A percentile compares a stretch with the other conserved stretches of the same genome.
phyloP scores from a whole-genome alignment of 1,284 basidiomycete species.

The Tilletia walkeri region DNA sequence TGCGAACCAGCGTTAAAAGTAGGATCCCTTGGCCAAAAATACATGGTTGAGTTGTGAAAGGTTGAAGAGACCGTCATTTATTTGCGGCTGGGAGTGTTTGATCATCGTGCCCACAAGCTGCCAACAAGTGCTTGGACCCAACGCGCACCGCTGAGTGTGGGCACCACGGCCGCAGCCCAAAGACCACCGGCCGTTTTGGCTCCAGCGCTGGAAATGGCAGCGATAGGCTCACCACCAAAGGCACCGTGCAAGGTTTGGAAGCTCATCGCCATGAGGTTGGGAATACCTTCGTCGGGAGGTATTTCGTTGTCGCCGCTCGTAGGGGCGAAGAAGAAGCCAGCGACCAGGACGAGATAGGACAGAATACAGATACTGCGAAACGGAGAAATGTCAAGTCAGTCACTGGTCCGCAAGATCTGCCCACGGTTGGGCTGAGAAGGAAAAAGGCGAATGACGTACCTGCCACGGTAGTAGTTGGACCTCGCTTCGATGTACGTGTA shows the following conservation, averaged over 20 bases:
- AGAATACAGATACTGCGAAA: conserved; percentile 44
- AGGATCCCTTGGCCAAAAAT: no score
- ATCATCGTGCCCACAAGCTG: conserved; percentile 30
- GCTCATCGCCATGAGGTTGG: background rate
- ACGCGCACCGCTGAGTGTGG: conserved; percentile 18
- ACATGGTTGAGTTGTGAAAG: no score
- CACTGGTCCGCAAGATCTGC: background rate
- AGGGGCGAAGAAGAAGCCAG: conserved; percentile 54
- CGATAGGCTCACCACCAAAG: conserved; percentile 25
- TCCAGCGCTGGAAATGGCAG: conserved; percentile 19
- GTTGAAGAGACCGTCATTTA: no score
- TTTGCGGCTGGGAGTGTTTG: no score
- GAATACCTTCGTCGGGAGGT: conserved; percentile 28
- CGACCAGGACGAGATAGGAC: conserved; percentile 48
- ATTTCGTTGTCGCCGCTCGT: conserved; percentile 40
- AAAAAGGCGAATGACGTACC: conserved; percentile 13
- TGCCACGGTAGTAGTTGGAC: conserved; percentile 73
- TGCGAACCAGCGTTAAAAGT: no score
- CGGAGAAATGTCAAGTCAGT: background rate
- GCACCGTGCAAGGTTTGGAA: conserved; percentile 28
- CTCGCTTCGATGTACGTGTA: conserved; percentile 99
- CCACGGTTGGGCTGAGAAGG: background rate
- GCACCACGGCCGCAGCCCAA: conserved; percentile 18
- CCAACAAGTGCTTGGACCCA: conserved; percentile 31
- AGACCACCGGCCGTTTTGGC: conserved; percentile 12